Conservation (phyloP, 768 basidiomycete genomes). For the Termitomyces sp. region DNA sequence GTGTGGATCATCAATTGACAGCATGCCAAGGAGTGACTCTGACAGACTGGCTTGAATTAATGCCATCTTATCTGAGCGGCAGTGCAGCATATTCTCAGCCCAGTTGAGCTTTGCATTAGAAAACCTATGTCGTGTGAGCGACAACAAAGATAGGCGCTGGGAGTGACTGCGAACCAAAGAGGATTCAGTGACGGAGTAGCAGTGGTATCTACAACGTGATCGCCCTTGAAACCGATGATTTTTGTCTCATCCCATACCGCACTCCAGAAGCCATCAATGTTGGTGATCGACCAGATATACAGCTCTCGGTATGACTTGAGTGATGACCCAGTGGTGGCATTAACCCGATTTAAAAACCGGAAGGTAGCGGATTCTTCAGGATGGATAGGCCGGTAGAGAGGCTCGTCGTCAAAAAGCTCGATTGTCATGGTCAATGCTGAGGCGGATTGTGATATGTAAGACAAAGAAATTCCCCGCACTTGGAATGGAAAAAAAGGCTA, state of each 20-base stretch:
- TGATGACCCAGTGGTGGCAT: slow-evolving; percentile 36
- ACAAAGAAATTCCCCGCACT: slow-evolving; percentile 1
- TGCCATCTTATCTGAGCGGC: slow-evolving; percentile 50
- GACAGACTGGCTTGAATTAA: slow-evolving; percentile 66
- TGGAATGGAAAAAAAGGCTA: slow-evolving; percentile 2
- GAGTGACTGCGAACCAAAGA: slow-evolving; percentile 44
- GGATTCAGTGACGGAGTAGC: slow-evolving; percentile 59
- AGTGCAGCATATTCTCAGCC: slow-evolving; percentile 75
- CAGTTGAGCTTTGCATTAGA: slow-evolving; percentile 62
- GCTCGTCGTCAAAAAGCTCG: slow-evolving; percentile 14
- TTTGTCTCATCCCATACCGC: slow-evolving; percentile 66
- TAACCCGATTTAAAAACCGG: slow-evolving; percentile 46
- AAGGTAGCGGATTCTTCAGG: slow-evolving; percentile 40
- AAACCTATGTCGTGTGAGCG: slow-evolving; percentile 33
- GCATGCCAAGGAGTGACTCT: slow-evolving; percentile 11
- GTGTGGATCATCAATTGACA: slow-evolving; percentile 12
- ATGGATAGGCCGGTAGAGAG: slow-evolving; percentile 39
- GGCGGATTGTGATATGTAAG: neutral
- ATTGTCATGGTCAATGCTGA: slow-evolving; percentile 7
- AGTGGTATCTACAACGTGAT: slow-evolving; percentile 49
- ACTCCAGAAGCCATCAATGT: slow-evolving; percentile 66
- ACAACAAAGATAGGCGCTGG: slow-evolving; percentile 2
- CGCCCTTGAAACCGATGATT: slow-evolving; percentile 59
- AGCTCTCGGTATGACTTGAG: slow-evolving; percentile 58
- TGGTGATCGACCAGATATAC: slow-evolving; percentile 56